Percentiles rank a stretch among this genome's conserved stretches.
Conservation (phyloP, 1,139 yeast genomes). For the Debaryomyces psychrophilus region DNA sequence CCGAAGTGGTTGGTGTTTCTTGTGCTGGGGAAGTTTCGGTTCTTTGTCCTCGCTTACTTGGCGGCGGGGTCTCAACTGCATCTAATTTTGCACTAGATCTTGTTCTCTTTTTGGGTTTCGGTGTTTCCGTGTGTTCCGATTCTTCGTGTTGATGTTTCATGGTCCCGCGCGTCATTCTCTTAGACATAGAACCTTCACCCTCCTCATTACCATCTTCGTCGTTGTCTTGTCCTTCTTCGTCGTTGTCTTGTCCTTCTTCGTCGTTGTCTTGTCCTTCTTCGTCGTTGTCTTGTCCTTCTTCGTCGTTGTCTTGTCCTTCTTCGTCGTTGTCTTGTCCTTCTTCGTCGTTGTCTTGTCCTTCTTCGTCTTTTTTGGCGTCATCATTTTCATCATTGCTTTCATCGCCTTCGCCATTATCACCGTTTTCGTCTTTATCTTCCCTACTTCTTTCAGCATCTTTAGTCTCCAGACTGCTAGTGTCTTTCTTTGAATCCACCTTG, state of each 20-base stretch:
- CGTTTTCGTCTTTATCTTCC: slow-evolving; percentile 16
- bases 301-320: slow-evolving; percentile 19
- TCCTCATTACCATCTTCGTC: slow-evolving; percentile 21
- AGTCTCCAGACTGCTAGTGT: slow-evolving; percentile 5
- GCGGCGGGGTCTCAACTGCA: slow-evolving; percentile 17
- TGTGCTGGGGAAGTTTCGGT: slow-evolving; percentile 18
- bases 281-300: slow-evolving; percentile 18
- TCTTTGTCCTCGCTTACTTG: slow-evolving; percentile 18
- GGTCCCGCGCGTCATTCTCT: slow-evolving; percentile 16
- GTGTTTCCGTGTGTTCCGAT: slow-evolving; percentile 11
- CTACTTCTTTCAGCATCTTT: slow-evolving; percentile 16
- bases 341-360: slow-evolving; percentile 17
- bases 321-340: slow-evolving; percentile 20
- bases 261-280: slow-evolving; percentile 20
- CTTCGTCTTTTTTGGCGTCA: slow-evolving; percentile 17
- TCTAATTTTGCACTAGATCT: slow-evolving; percentile 30
- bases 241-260: slow-evolving; percentile 16
- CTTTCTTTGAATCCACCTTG: slow-evolving; percentile 3
- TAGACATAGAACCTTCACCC: slow-evolving; percentile 16
- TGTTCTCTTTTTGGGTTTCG: slow-evolving; percentile 31
- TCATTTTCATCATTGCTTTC: slow-evolving; percentile 23
- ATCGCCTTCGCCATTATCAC: slow-evolving; percentile 12
- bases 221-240: slow-evolving; percentile 18
- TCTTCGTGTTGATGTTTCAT: slow-evolving; percentile 9
- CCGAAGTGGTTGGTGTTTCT: slow-evolving; percentile 11